Evolutionary conservation across 129 eudicot species (phyloP).

Genomic region (Flaveria brownii): DNA sequence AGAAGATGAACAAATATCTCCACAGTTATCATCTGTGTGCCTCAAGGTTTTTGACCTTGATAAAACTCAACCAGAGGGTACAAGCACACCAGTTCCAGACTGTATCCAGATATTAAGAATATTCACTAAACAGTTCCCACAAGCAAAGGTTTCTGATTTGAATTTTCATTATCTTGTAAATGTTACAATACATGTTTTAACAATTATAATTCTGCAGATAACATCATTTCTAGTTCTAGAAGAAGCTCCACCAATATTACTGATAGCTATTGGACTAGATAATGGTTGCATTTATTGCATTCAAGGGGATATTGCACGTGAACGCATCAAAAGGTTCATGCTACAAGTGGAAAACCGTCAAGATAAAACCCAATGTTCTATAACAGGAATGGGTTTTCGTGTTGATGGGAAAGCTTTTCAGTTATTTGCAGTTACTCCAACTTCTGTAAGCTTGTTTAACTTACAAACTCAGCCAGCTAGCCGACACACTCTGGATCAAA

Average conservation of each 20-base stretch:
- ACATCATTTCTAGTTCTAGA: conserved; percentile 84
- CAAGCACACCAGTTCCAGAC: conserved; percentile 82
- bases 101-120: conserved; percentile 86
- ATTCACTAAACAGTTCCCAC: conserved; percentile 88
- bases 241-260: conserved; percentile 95
- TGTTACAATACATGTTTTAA: neutral
- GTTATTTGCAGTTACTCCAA: conserved; percentile 88
- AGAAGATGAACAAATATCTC: conserved; percentile 82
- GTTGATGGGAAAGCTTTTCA: conserved; percentile 80
- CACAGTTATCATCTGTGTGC: conserved; percentile 73
- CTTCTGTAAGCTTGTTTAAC: conserved; percentile 87
- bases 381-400: conserved; percentile 85
- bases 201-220: conserved; percentile 52
- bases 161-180: neutral
- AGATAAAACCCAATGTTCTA: conserved; percentile 55
- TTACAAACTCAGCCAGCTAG: conserved; percentile 73
- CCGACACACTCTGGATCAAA: conserved; percentile 85
- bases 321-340: conserved; percentile 84
- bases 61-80: conserved; percentile 77
- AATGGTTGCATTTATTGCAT: conserved; percentile 94
- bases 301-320: conserved; percentile 96
- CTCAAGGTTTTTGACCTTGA: conserved; percentile 94
- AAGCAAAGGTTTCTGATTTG: conserved; percentile 64
- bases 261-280: conserved; percentile 87
- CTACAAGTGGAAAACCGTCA: conserved; percentile 71